phyloP scores from a whole-genome alignment of 2,329 filamentous ascomycete genomes.

The Pseudogymnoascus sp. region DNA sequence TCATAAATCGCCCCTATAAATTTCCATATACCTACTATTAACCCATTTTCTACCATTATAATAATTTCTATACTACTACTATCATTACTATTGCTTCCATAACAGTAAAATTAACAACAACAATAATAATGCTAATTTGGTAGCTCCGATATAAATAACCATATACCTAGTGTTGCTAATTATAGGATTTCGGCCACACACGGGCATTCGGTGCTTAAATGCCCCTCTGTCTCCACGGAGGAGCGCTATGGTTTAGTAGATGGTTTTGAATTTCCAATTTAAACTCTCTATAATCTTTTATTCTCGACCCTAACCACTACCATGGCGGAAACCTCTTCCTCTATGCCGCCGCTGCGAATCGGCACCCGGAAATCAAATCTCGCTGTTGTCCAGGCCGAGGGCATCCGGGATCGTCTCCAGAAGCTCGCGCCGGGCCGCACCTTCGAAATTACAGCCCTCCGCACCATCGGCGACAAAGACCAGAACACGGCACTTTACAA shows the following conservation, averaged over 20 bases:
- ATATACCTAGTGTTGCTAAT: neutral
- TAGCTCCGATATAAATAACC: no score
- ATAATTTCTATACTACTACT: no score
- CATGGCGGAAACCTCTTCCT: slow-evolving; percentile 12
- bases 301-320: neutral
- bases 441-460: slow-evolving; percentile 7
- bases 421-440: slow-evolving; percentile 39
- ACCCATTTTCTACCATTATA: no score
- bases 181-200: neutral
- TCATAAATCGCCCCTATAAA: no score
- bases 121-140: no score
- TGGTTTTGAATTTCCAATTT: neutral
- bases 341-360: slow-evolving; percentile 35
- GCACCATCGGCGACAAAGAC: slow-evolving; percentile 75
- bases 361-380: slow-evolving; percentile 81
- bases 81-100: no score
- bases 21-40: no score
- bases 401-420: slow-evolving; percentile 61
- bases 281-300: neutral
- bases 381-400: slow-evolving; percentile 71
- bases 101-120: no score
- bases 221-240: neutral
- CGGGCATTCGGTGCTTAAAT: neutral
- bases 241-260: neutral
- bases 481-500: slow-evolving; percentile 80